Base-by-base conservation (phyloP, 306 rosid genomes). In the Cajanus cajan region DNA sequence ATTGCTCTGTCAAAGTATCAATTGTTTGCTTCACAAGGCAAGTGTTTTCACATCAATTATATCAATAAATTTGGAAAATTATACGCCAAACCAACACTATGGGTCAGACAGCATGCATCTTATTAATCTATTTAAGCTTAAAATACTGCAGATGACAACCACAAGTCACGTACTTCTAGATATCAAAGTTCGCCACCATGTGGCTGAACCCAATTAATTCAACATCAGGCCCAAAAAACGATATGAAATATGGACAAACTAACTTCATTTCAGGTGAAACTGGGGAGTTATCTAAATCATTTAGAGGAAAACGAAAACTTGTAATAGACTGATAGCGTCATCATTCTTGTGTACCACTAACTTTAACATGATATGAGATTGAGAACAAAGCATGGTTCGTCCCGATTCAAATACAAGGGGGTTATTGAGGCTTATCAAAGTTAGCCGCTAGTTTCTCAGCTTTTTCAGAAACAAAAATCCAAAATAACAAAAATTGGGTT, bases 351-450 rank as follows among this genome's bases (percentile, higher is more conserved):
- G 73, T 78, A 66, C 73, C 52, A 68, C 80, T 73, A 37, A 81
- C 86, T 79, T 82, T 82, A 82, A 52, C 81, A 80, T 41, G 71
- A 68, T 76, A 36, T 64, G 67, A 50, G 58, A 50, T 50, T 50
- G 24, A 77, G 77, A 76, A 37, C 64, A 87, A 73, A 21, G 74
- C 77, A 71, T 21, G 83, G 79, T 86, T 57, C 79, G 83, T 79
- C 82, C 71, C 75, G 80, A 85, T 70, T 87, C 84, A 69, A 86
- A 82, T 84, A 79, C 89, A 89, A 85, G 90, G 72, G 81, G 88
- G 67, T 94, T 94, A 87, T 89, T 87, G 82, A 77, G 89, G 84
- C 82, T 79, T 85, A 80, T 76, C 85, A 73, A 74, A 79, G 86
- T 87, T 76, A 75, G 86, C 78, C 70, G 57, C 87, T 73, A 81